Percentiles rank a stretch among this genome's conserved stretches.
Conservation (phyloP, 495 filamentous ascomycete species). For the Penicillium roqueforti region DNA sequence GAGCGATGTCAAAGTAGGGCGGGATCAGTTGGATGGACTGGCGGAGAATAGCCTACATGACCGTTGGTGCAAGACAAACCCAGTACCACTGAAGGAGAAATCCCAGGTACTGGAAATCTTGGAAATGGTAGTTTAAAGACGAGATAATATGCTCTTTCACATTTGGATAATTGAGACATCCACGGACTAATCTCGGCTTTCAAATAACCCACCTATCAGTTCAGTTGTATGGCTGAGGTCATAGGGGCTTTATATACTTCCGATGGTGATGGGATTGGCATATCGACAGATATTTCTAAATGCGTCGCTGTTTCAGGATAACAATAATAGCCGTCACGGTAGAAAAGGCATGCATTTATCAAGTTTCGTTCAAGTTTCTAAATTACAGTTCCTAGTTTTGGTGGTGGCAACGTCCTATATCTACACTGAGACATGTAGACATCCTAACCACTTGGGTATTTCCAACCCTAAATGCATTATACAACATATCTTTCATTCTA, state of each 20-base stretch:
- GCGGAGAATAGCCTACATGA: conserved; percentile 52
- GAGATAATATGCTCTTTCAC: no score
- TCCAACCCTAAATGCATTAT: not conserved
- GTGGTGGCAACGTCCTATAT: not conserved
- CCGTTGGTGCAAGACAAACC: conserved; percentile 47
- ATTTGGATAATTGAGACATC: conserved; percentile 14
- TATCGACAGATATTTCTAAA: no score
- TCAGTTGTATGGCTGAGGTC: no score
- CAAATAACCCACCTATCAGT: not conserved
- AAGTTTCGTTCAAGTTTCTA: not conserved
- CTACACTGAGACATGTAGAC: not conserved
- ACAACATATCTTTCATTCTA: not conserved
- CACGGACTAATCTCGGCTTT: not conserved
- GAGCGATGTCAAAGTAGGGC: conserved; percentile 50
- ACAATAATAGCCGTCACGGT: no score
- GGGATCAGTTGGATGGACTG: conserved; percentile 48
- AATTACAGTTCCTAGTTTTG: not conserved
- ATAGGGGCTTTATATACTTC: no score
- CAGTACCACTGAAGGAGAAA: conserved; percentile 45
- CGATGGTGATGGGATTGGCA: no score
- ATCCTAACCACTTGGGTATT: not conserved
- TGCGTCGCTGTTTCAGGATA: no score
- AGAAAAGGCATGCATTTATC: no score
- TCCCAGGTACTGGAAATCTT: conserved; percentile 54
- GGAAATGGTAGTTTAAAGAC: conserved; percentile 44